Percentiles rank a stretch among this genome's conserved stretches.
phyloP scores from a whole-genome alignment of 441 rosid species.

The Theobroma grandiflorum region DNA sequence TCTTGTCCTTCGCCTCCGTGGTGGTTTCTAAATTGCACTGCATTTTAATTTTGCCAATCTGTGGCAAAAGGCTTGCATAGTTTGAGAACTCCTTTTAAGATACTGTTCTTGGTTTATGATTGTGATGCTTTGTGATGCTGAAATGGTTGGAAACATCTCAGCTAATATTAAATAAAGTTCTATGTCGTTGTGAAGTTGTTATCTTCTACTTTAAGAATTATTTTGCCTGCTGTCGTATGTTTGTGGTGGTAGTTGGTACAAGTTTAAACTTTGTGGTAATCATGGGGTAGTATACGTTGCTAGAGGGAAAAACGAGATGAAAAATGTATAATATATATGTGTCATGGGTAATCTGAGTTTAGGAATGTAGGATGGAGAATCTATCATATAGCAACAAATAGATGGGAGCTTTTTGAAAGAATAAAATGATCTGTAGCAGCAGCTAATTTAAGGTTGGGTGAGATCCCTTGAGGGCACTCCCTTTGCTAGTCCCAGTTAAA shows the following conservation, averaged over 20 bases:
- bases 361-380: no score
- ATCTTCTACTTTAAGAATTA: background rate
- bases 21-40: background rate
- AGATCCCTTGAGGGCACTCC: background rate
- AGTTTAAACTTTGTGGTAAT: background rate
- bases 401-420: background rate
- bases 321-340: no score
- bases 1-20: constrained; percentile 22
- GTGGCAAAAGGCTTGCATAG: background rate
- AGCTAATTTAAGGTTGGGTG: background rate
- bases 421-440: no score
- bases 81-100: background rate
- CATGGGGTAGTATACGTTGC: background rate
- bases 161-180: background rate
- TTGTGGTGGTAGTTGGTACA: background rate
- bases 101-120: background rate
- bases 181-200: background rate
- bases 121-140: background rate
- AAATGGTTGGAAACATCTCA: background rate
- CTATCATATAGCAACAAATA: no score
- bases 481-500: background rate
- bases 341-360: no score
- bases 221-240: background rate
- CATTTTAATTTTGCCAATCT: background rate
- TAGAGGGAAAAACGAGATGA: no score